Percentiles rank a stretch among this genome's conserved stretches.
Evolutionary conservation across 2,329 filamentous ascomycete genomes (phyloP).

Genomic region (Colletotrichum sp.): DNA sequence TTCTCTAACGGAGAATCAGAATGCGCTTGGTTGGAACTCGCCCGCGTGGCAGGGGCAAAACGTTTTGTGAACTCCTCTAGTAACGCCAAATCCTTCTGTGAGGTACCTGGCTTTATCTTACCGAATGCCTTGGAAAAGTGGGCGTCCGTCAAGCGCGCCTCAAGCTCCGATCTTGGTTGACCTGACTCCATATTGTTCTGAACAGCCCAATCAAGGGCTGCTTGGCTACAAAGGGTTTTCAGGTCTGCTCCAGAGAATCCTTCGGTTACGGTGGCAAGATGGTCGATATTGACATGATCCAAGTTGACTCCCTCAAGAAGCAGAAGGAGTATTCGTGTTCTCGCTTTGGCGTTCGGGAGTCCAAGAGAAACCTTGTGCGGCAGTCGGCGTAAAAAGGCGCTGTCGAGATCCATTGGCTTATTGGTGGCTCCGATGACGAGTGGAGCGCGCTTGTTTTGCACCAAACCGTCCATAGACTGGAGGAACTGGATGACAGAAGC

Average conservation of each 20-base stretch:
- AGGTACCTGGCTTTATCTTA: too few relatives aligned
- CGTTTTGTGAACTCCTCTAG: too few relatives aligned
- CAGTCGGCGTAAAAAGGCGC: not conserved
- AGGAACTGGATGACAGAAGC: slow-evolving; percentile 30
- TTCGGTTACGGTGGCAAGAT: not conserved
- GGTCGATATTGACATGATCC: not conserved
- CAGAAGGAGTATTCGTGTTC: not conserved
- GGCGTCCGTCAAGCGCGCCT: too few relatives aligned
- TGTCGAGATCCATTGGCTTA: slow-evolving; percentile 31
- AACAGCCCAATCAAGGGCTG: not conserved
- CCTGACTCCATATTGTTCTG: too few relatives aligned
- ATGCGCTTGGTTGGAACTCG: too few relatives aligned
- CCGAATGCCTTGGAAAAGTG: too few relatives aligned
- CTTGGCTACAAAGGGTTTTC: not conserved
- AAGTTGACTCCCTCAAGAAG: not conserved
- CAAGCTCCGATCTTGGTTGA: too few relatives aligned
- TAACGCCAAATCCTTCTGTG: too few relatives aligned
- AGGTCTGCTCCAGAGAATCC: not conserved
- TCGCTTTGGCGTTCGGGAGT: not conserved
- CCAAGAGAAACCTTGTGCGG: not conserved
- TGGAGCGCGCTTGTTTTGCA: not conserved
- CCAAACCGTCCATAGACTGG: slow-evolving; percentile 30
- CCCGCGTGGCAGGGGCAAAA: too few relatives aligned
- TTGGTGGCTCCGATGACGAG: slow-evolving; percentile 34
- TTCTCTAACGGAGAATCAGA: too few relatives aligned